Evolutionary conservation across 805 yeast genomes (phyloP).

Genomic region (Yamadazyma phyllophila): DNA sequence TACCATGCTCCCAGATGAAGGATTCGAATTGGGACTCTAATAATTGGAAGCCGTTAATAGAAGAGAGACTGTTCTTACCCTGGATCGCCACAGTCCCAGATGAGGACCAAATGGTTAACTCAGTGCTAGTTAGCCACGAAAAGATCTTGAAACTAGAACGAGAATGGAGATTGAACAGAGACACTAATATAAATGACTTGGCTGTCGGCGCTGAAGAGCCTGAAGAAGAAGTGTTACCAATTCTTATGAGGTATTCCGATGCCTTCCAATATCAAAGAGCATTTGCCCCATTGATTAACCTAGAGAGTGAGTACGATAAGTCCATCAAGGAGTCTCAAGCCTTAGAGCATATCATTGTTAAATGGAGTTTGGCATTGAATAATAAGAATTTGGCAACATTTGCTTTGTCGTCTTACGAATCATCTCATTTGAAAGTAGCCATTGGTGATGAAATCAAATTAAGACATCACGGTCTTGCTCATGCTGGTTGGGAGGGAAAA

Average conservation of each 20-base stretch:
- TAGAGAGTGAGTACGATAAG: conserved; percentile 80
- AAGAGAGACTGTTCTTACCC: conserved; percentile 69
- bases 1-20: conserved; percentile 80
- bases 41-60: conserved; percentile 85
- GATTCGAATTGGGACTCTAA: conserved; percentile 82
- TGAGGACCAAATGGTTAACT: conserved; percentile 53
- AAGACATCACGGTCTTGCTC: conserved; percentile 57
- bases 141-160: conserved; percentile 75
- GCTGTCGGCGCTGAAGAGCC: conserved; percentile 39
- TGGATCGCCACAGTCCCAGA: conserved; percentile 78
- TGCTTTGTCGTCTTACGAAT: conserved; percentile 63
- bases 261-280: conserved; percentile 83
- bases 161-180: conserved; percentile 72
- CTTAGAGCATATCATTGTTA: conserved; percentile 65
- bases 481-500: conserved; percentile 58
- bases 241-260: conserved; percentile 73
- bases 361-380: conserved; percentile 70
- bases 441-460: conserved; percentile 83
- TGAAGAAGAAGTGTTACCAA: conserved; percentile 62
- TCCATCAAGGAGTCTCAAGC: conserved; percentile 74
- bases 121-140: conserved; percentile 50
- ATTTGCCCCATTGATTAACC: conserved; percentile 77
- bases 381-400: conserved; percentile 69
- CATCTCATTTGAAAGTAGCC: conserved; percentile 63
- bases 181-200: conserved; percentile 66